phyloP scores from a whole-genome alignment of 2,329 filamentous ascomycete genomes.

The Scolecobasidium constrictum region DNA sequence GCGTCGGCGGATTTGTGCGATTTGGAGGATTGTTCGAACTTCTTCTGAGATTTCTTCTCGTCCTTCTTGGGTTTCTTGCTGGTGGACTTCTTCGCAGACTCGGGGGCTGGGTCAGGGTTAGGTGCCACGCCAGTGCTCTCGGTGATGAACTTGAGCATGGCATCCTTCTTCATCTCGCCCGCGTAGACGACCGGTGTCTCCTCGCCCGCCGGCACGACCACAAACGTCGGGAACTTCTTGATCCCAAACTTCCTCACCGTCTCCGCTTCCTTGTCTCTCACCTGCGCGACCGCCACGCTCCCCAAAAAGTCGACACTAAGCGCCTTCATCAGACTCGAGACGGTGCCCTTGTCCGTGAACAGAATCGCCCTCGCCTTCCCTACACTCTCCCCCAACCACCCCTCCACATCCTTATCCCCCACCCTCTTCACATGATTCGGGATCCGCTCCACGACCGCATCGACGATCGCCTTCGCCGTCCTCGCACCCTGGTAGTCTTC shows the following conservation, averaged over 20 bases:
- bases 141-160: conserved; percentile 71
- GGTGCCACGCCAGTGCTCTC: conserved; percentile 71
- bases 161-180: conserved; percentile 76
- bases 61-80: conserved; percentile 24
- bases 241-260: conserved; percentile 66
- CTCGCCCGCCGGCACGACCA: conserved; percentile 64
- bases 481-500: conserved; percentile 86
- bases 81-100: conserved; percentile 34
- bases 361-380: conserved; percentile 74
- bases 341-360: conserved; percentile 88
- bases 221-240: conserved; percentile 64
- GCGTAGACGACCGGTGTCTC: conserved; percentile 62
- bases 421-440: conserved; percentile 82
- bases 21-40: conserved; percentile 3
- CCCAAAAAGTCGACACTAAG: conserved; percentile 86
- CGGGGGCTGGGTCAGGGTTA: conserved; percentile 47
- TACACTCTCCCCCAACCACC: conserved; percentile 58
- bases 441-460: conserved; percentile 76
- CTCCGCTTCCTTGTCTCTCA: conserved; percentile 68
- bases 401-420: conserved; percentile 66
- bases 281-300: conserved; percentile 67
- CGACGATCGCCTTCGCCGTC: conserved; percentile 75
- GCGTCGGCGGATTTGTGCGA: not conserved
- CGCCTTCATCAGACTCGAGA: conserved; percentile 70
- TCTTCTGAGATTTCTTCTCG: conserved; percentile 10